These are phyloP conservation scores for Mycosphaerella arachidis DNA, from an alignment of 2,329 filamentous ascomycete species.

Conservation along the genomic window DNA sequence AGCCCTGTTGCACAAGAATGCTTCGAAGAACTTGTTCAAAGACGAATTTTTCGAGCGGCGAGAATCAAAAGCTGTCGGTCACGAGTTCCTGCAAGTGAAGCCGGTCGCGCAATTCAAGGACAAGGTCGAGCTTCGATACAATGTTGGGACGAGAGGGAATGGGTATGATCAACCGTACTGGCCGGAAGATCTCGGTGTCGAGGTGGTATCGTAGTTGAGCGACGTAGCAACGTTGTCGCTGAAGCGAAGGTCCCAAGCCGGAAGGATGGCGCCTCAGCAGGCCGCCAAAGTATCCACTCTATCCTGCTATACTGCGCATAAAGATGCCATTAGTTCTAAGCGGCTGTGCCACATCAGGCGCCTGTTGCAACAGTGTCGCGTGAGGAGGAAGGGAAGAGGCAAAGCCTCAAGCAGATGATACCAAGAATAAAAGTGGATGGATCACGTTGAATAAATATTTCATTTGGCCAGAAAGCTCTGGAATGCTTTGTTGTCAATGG, in stretches of 20 bases:
- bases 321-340: neutral
- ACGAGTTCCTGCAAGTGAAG: conserved; percentile 39
- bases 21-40: conserved; percentile 40
- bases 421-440: neutral
- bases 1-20: conserved; percentile 39
- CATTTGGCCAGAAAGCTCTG: conserved; percentile 86
- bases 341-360: no score
- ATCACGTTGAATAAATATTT: neutral
- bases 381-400: no score
- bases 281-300: neutral
- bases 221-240: neutral
- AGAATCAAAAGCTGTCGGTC: conserved; percentile 37
- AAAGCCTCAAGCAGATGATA: no score
- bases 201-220: conserved; percentile 7
- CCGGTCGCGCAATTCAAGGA: conserved; percentile 43
- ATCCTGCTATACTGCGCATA: conserved; percentile 8
- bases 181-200: conserved; percentile 34
- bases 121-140: conserved; percentile 41
- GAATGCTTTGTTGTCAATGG: conserved; percentile 95
- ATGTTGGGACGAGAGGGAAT: conserved; percentile 49
- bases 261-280: neutral
- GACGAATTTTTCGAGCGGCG: conserved; percentile 47
- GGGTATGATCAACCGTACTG: conserved; percentile 47
- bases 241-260: neutral
- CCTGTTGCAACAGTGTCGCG: no score